Evolutionary conservation across 2,329 filamentous ascomycete genomes (phyloP).

Genomic region (Aspergillus quadricinctus): DNA sequence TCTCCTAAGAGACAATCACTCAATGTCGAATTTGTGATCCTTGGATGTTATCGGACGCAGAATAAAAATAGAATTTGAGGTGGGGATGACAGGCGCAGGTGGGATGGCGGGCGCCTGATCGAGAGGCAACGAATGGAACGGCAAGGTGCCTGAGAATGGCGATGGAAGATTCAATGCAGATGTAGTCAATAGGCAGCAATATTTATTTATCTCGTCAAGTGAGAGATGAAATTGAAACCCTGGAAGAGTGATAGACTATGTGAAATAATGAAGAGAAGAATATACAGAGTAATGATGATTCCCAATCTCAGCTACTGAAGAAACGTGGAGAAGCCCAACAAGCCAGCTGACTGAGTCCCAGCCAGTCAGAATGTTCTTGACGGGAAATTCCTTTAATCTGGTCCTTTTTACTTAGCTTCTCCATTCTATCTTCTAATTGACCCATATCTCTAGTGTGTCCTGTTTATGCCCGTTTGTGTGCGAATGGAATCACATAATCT

Average conservation of each 20-base stretch:
- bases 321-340: background rate
- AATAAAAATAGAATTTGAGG: background rate
- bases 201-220: background rate
- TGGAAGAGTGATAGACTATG: background rate
- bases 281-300: background rate
- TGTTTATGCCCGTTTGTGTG: background rate
- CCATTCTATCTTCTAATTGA: background rate
- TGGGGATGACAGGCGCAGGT: background rate
- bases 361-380: background rate
- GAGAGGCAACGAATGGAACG: conserved; percentile 2
- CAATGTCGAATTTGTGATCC: background rate
- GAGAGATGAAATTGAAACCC: background rate
- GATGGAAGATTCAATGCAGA: background rate
- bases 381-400: no score
- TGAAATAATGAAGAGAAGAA: background rate
- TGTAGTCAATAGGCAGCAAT: background rate
- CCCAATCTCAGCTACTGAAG: background rate
- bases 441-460: background rate
- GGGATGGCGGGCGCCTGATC: conserved; percentile 16
- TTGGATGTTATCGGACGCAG: background rate
- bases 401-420: no score
- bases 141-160: background rate
- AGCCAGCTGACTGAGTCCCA: background rate
- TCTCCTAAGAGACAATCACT: background rate
- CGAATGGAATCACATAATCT: background rate